Percentiles rank a stretch among this genome's conserved stretches.
Evolutionary conservation across 2,329 filamentous ascomycete species (phyloP).

Genomic region (Lasiodiplodia sp.): DNA sequence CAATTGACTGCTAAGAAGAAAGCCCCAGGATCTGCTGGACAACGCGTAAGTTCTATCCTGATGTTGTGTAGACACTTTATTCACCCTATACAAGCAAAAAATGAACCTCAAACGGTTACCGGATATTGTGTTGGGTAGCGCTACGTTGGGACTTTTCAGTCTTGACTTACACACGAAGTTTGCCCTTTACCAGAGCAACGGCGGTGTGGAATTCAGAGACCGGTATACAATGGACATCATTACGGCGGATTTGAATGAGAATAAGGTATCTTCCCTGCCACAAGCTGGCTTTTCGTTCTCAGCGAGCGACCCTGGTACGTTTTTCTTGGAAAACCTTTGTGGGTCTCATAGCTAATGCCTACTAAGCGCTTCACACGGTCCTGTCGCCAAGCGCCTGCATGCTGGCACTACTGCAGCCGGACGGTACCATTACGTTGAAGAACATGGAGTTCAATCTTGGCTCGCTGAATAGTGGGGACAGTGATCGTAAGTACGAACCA

Average conservation of each 20-base stretch:
- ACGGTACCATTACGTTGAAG: conserved; percentile 52
- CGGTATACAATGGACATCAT: conserved; percentile 75
- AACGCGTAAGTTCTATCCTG: not conserved
- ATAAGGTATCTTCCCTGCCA: conserved; percentile 72
- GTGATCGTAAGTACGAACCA: conserved; percentile 30
- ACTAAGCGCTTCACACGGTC: conserved; percentile 48
- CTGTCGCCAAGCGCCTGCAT: conserved; percentile 58
- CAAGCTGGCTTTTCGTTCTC: conserved; percentile 81
- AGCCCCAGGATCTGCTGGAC: conserved; percentile 44
- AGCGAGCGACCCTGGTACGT: conserved; percentile 68
- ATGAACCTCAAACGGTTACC: conserved; percentile 64
- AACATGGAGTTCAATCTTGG: conserved; percentile 51
- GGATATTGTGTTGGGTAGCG: conserved; percentile 73
- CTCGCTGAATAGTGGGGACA: conserved; percentile 34
- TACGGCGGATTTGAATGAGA: conserved; percentile 68
- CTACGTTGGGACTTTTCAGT: conserved; percentile 74
- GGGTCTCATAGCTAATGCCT: not conserved
- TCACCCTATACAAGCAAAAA: conserved; percentile 38
- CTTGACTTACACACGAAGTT: conserved; percentile 73
- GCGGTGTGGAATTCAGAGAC: conserved; percentile 81
- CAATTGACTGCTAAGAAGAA: conserved; percentile 73
- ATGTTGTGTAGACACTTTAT: conserved; percentile 11
- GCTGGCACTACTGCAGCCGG: conserved; percentile 52
- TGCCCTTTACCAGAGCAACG: conserved; percentile 79
- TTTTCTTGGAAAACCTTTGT: conserved; percentile 35